These are phyloP conservation scores for Aspergillus carlsbadensis DNA, from an alignment of 495 filamentous ascomycete genomes.

Conservation along the genomic window DNA sequence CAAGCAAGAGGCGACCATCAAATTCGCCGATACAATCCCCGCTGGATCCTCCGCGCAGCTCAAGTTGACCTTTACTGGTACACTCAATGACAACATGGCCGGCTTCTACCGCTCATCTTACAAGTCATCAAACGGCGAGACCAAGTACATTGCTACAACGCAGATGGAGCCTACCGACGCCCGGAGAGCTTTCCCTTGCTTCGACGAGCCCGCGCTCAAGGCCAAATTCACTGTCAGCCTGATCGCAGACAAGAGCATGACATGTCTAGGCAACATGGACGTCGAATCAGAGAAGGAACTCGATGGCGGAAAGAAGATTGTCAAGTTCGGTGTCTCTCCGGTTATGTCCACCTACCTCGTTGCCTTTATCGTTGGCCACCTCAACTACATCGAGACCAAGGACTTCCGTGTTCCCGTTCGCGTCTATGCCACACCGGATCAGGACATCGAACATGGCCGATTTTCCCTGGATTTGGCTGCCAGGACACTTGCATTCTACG, in stretches of 20 bases:
- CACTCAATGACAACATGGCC: slow-evolving; percentile 66
- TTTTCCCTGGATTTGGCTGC: slow-evolving; percentile 66
- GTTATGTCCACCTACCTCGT: slow-evolving; percentile 70
- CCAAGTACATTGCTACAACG: slow-evolving; percentile 60
- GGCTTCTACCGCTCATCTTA: slow-evolving; percentile 70
- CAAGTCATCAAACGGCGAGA: slow-evolving; percentile 53
- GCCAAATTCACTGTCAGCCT: slow-evolving; percentile 65
- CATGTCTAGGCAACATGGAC: slow-evolving; percentile 71
- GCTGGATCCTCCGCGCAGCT: slow-evolving; percentile 60
- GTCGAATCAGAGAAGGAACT: slow-evolving; percentile 56
- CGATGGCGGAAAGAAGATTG: slow-evolving; percentile 56
- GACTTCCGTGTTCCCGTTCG: slow-evolving; percentile 64
- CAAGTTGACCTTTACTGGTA: slow-evolving; percentile 60
- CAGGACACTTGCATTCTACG: slow-evolving; percentile 52
- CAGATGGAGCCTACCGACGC: slow-evolving; percentile 70
- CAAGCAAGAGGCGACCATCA: slow-evolving; percentile 58
- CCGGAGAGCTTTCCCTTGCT: slow-evolving; percentile 66
- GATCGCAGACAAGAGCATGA: slow-evolving; percentile 60
- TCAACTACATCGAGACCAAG: slow-evolving; percentile 64
- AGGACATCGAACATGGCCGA: slow-evolving; percentile 63
- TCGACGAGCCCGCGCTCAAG: slow-evolving; percentile 70
- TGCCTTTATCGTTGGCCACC: slow-evolving; percentile 66
- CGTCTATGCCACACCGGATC: slow-evolving; percentile 62
- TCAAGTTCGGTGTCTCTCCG: slow-evolving; percentile 66
- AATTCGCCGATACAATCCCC: slow-evolving; percentile 55